Evolutionary conservation across 2,329 filamentous ascomycete species (phyloP), one percentile per base, ranked within the genome.

Genomic region (Aspergillus sclerotialis): DNA sequence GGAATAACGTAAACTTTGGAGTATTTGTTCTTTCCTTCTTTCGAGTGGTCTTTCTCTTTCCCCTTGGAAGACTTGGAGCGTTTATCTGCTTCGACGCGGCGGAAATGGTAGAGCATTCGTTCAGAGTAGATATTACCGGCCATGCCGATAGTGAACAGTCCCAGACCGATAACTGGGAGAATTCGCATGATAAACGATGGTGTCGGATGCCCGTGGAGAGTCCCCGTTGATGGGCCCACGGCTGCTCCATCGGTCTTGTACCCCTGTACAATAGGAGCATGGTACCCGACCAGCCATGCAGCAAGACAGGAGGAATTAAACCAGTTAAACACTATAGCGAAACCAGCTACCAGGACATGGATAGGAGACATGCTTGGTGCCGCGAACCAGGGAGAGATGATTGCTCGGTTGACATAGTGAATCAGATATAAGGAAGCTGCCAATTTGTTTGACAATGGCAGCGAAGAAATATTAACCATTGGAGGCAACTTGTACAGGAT

Each of bases 281-380:
- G 84, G 57, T 94, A 90, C 11, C 84, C 89, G 0, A 76, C 82
- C 7, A 95, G 73, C 78, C 85, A 96, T 30, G 80, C 76, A 26
- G 82, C 87, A 29, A 98, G 69, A 44, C 76, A 82, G 18, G 79
- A 75, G 0, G 79, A 87, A 59, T 96, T 98, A 57, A 75, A 58
- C 44, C 93, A 53, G 59, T 98, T 92, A 67, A 94, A 96, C 14
- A 54, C 25, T 25, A 82, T 43, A 4, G 81, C 92, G 14, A 68
- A 61, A 31, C 67, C 7, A 68, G 81, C 82, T 44, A 95, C 73
- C 17, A 77, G 35, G 2, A 75, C 55, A 60, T 94, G 84, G 46
- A 94, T 84, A 7, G 90, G 90, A 4, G 88, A 87, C 83, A 98
- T 95, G 68, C 81, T 88, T 0, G 90, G 90, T 43, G 90, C 86